phyloP scores from a whole-genome alignment of 1,284 basidiomycete genomes.

The Fomes fomentarius region DNA sequence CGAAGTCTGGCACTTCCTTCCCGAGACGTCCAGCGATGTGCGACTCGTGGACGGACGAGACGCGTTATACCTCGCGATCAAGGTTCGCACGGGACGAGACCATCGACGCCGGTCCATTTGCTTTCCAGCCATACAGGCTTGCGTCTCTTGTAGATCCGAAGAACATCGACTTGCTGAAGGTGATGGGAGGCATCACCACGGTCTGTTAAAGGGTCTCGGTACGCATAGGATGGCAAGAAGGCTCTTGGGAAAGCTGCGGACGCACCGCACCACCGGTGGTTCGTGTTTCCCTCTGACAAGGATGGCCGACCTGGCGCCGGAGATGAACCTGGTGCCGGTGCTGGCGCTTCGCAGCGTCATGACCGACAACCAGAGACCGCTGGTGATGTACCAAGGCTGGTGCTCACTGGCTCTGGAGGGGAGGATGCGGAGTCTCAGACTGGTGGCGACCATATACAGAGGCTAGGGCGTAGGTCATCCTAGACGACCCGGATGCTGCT shows the following conservation, averaged over 20 bases:
- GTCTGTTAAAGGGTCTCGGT: constrained; percentile 77
- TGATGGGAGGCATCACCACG: constrained; percentile 77
- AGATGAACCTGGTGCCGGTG: constrained; percentile 27
- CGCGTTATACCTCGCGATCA: no score
- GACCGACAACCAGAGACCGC: constrained; percentile 31
- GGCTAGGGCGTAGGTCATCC: no score
- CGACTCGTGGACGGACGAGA: no score
- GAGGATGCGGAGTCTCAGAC: constrained; percentile 27
- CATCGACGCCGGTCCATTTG: constrained; percentile 74
- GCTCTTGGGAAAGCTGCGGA: constrained; percentile 10
- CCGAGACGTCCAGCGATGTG: no score
- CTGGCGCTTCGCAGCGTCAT: constrained; percentile 39
- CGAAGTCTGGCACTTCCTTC: constrained; percentile 63
- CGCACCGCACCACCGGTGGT: constrained; percentile 14
- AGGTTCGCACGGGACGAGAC: constrained; percentile 59
- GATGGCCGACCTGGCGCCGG: constrained; percentile 26
- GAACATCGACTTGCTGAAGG: constrained; percentile 65
- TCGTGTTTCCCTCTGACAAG: constrained; percentile 6
- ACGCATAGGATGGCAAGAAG: constrained; percentile 51
- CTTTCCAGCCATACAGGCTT: constrained; percentile 74
- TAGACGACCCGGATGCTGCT: no score
- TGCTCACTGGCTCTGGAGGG: constrained; percentile 47
- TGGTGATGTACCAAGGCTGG: constrained; percentile 41
- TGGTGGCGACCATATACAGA: constrained; percentile 40
- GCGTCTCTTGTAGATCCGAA: constrained; percentile 93